Evolutionary conservation across 371 early-diverging fungal genomes (phyloP), one percentile per base, ranked within the genome.

Genomic region (Mortierella sp.): DNA sequence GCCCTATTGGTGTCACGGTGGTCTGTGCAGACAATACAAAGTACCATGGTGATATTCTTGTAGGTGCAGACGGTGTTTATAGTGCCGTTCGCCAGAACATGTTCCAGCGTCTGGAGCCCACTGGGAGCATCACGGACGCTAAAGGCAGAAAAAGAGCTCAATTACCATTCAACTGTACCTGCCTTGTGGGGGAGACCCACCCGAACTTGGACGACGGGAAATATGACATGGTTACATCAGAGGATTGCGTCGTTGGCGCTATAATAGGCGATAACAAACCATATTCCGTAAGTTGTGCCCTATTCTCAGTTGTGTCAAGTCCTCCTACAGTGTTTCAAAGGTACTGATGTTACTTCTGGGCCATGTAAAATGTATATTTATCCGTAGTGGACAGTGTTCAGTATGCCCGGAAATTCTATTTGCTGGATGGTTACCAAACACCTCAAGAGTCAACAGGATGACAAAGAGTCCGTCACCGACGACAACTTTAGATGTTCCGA

Each of bases 51-150:
- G 61, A 61, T n/a, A 31, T 61, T 27, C 44, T 52, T 6, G 47
- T 61, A 11, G 61, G 61, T 17, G 52, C 53, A 3, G 61, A 61
- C 3, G 61, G 61, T n/a, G 53, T 43, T 3, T 46, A 61, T 42
- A 51, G 51, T 14, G 44, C 43, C 9, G 52, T 52, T 2, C 61
- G 61, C 5, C 46, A 53, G 43, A 30, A 31, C 24, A 31, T 61
- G 9, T 46, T 52, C 46, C 44, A 53, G 26, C 34, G 53, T 5
- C 2, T 61, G 51, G 46, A 52, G n/a, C 31, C 51, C 24, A 23
- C 28, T 12, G 47, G 34, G 0, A 28, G 4, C 6, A 28, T 53
- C 7, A 51, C 61, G 5, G 39, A 34, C 6, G 14, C 37, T 0
- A 50, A 50, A 8, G 11, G 34, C 34, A 34, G n/a, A 6, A 5